These are phyloP conservation scores for Kingdonia uniflora DNA, from an alignment of 164 flowering plant species.

Conservation along the genomic window DNA sequence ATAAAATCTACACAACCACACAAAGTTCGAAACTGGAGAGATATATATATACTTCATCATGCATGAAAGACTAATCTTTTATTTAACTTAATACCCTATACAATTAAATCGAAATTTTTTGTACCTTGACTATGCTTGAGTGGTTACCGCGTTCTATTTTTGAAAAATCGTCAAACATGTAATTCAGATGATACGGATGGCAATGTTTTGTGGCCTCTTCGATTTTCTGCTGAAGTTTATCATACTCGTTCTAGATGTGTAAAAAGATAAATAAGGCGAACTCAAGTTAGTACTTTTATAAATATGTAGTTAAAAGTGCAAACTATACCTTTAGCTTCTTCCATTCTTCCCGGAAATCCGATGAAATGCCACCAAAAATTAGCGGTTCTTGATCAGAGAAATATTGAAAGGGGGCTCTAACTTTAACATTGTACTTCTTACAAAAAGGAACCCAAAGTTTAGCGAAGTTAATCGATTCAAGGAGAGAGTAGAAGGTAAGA, in stretches of 20 bases:
- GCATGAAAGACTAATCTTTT: no score
- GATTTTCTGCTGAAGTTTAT: conserved; percentile 26
- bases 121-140: conserved; percentile 43
- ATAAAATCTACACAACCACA: conserved; percentile 24
- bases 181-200: background rate
- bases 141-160: conserved; percentile 27
- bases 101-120: no score
- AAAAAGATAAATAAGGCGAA: background rate
- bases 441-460: conserved; percentile 63
- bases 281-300: background rate
- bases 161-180: conserved; percentile 27
- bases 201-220: conserved; percentile 18
- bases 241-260: conserved; percentile 28
- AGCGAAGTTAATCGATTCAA: conserved; percentile 40
- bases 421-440: conserved; percentile 33
- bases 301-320: background rate
- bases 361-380: background rate
- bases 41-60: no score
- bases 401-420: conserved; percentile 54
- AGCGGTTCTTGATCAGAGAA: conserved; percentile 13
- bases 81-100: no score
- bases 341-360: conserved; percentile 34
- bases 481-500: conserved; percentile 40
- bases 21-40: no score
- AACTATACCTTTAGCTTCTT: conserved; percentile 31